Evolutionary conservation across 2,329 filamentous ascomycete genomes (phyloP).

Genomic region (Arthrobotrys musiformis): DNA sequence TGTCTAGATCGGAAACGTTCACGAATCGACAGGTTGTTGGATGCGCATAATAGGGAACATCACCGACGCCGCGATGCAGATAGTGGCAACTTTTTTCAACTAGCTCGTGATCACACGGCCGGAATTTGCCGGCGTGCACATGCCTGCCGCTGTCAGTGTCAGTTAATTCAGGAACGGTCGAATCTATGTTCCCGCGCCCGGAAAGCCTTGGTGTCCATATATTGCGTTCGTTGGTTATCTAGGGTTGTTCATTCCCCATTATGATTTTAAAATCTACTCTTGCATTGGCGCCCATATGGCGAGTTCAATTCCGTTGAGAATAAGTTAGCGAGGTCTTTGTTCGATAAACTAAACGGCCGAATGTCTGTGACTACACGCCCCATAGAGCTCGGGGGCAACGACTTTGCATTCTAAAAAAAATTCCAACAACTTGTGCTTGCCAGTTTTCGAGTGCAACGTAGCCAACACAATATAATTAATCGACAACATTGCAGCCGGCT

Average conservation of each 20-base stretch:
- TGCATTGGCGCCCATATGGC: not conserved
- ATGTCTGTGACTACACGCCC: too few species aligned
- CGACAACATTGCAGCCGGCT: not conserved
- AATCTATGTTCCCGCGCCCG: too few species aligned
- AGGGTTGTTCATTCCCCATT: too few species aligned
- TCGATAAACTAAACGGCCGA: too few species aligned
- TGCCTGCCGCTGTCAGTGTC: not conserved
- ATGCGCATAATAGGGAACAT: constrained; percentile 4
- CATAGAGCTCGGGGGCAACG: too few species aligned
- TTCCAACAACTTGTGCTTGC: not conserved
- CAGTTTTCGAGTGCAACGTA: not conserved
- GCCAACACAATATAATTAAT: too few species aligned
- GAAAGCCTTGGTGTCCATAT: too few species aligned
- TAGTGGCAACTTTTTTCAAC: not conserved
- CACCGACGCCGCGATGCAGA: not conserved
- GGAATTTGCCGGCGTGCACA: not conserved
- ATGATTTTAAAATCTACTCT: too few species aligned
- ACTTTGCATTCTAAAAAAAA: not conserved
- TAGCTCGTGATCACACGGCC: not conserved
- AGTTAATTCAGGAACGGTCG: too few species aligned
- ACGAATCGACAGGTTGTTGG: not conserved
- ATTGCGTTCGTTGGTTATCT: too few species aligned
- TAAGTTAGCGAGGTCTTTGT: too few species aligned
- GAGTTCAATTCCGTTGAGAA: not conserved
- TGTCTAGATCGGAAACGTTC: not conserved